Conservation (phyloP, 495 filamentous ascomycete genomes). For the Penicillium paradoxum region DNA sequence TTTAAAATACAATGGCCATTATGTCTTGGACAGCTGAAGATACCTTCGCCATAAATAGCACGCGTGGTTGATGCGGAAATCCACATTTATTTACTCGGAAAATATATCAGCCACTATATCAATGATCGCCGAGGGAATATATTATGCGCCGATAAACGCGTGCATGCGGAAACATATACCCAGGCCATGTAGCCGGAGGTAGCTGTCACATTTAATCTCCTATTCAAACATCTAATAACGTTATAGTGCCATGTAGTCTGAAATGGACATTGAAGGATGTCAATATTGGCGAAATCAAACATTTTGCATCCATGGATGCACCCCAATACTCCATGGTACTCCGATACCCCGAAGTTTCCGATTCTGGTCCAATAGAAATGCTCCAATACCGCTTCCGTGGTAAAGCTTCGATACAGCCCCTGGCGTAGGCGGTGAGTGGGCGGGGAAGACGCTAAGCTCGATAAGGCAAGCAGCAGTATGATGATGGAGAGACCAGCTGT, state of each 20-base stretch:
- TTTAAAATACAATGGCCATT: slow-evolving; percentile 10
- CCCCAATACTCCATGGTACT: neutral
- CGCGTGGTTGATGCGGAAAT: neutral
- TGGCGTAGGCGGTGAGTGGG: slow-evolving; percentile 27
- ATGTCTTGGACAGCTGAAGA: neutral
- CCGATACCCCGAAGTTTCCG: neutral
- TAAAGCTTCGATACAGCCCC: slow-evolving; percentile 10
- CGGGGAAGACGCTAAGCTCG: slow-evolving; percentile 23
- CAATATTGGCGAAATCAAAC: slow-evolving; percentile 1
- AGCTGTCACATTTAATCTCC: too few relatives aligned
- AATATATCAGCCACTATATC: slow-evolving; percentile 5
- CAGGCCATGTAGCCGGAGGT: neutral
- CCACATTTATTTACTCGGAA: slow-evolving; percentile 3
- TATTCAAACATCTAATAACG: neutral
- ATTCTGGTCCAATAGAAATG: neutral
- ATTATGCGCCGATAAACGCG: neutral
- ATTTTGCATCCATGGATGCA: slow-evolving; percentile 6
- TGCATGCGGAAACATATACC: neutral
- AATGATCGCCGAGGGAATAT: neutral
- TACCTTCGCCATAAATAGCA: neutral
- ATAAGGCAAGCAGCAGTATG: slow-evolving; percentile 23
- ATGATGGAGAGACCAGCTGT: slow-evolving; percentile 29
- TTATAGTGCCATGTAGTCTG: neutral
- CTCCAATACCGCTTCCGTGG: neutral
- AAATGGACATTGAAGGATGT: neutral